These are phyloP conservation scores for Arabidopsis suecica DNA, from an alignment of 345 rosid genomes.

Conservation along the genomic window DNA sequence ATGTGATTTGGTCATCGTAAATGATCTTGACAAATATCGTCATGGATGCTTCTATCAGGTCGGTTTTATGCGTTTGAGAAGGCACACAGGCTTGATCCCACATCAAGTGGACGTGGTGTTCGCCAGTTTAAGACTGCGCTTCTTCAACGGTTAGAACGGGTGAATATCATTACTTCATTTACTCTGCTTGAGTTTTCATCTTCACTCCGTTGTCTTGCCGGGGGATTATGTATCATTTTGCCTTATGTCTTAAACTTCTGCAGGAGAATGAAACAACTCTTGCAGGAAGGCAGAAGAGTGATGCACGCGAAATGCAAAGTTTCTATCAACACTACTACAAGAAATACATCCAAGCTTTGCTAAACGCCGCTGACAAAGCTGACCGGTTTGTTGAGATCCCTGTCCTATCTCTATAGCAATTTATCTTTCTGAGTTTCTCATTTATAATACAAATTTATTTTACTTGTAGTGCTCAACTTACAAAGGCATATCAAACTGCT, in stretches of 20 bases:
- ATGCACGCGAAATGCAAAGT: slow-evolving; percentile 92
- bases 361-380: slow-evolving; percentile 87
- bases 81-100: slow-evolving; percentile 76
- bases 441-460: neutral
- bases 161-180: slow-evolving; percentile 40
- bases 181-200: slow-evolving; percentile 23
- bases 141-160: slow-evolving; percentile 79
- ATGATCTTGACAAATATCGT: neutral
- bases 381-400: slow-evolving; percentile 52
- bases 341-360: slow-evolving; percentile 88
- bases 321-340: slow-evolving; percentile 84
- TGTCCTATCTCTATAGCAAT: neutral
- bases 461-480: slow-evolving; percentile 66
- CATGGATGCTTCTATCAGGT: slow-evolving; percentile 50
- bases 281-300: slow-evolving; percentile 82
- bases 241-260: slow-evolving; percentile 17
- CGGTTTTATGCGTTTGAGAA: slow-evolving; percentile 89
- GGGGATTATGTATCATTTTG: neutral
- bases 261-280: slow-evolving; percentile 93
- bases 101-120: slow-evolving; percentile 86
- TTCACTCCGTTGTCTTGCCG: neutral
- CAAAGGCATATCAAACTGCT: slow-evolving; percentile 82
- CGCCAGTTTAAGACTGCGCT: slow-evolving; percentile 85
- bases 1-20: neutral
- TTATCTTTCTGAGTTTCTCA: slow-evolving; percentile 7